phyloP scores from a whole-genome alignment of 345 rosid species.

The Pugionium cornutum region DNA sequence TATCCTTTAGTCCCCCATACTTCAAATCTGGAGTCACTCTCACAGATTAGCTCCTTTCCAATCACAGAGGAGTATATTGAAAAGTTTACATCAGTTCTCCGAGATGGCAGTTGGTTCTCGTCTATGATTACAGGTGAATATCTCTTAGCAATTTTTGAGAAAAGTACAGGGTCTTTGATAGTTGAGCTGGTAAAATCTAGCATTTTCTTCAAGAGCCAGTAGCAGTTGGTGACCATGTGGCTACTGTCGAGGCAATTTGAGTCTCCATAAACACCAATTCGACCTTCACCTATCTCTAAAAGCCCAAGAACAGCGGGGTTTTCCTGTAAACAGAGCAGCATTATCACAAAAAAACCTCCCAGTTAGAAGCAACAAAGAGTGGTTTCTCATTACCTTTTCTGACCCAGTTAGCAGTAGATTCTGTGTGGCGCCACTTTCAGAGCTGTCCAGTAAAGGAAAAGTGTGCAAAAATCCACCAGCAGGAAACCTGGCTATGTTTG shows the following conservation, averaged over 20 bases:
- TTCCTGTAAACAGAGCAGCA: slow-evolving; percentile 50
- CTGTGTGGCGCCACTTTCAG: slow-evolving; percentile 97
- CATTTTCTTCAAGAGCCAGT: slow-evolving; percentile 84
- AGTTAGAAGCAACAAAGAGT: background rate
- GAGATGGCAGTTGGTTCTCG: slow-evolving; percentile 74
- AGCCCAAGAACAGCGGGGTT: slow-evolving; percentile 94
- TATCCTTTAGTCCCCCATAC: slow-evolving; percentile 94
- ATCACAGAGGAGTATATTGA: slow-evolving; percentile 73
- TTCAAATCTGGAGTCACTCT: slow-evolving; percentile 83
- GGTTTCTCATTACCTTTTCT: slow-evolving; percentile 49
- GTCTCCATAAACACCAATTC: slow-evolving; percentile 87
- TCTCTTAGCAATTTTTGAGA: slow-evolving; percentile 58
- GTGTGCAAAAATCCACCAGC: slow-evolving; percentile 81
- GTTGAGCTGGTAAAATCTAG: slow-evolving; percentile 75
- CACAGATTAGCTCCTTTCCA: slow-evolving; percentile 74
- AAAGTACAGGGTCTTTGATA: slow-evolving; percentile 72
- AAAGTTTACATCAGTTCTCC: slow-evolving; percentile 89
- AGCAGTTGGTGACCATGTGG: slow-evolving; percentile 98
- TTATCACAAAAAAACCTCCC: background rate
- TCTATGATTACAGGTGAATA: slow-evolving; percentile 54
- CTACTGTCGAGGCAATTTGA: slow-evolving; percentile 97
- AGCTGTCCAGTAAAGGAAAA: slow-evolving; percentile 87
- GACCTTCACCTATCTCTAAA: slow-evolving; percentile 72
- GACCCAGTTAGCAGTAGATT: slow-evolving; percentile 64
- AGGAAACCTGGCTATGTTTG: slow-evolving; percentile 91